Conservation (phyloP, 2,329 filamentous ascomycete genomes). For the Alternaria sp. region DNA sequence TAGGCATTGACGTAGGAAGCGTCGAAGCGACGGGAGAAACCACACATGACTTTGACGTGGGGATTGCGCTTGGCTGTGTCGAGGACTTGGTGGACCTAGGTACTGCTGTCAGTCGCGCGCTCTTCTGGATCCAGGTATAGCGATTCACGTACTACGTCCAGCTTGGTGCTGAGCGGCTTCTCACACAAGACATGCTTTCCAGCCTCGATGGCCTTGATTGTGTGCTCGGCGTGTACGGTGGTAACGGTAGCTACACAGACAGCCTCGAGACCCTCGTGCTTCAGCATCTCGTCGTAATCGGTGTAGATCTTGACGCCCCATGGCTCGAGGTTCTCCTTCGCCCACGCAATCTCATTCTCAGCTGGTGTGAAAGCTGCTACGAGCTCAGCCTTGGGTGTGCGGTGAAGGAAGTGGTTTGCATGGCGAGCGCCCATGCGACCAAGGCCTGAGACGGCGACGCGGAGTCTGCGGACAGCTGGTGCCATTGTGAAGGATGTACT, state of each 20-base stretch:
- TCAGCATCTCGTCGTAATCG: slow-evolving; percentile 66
- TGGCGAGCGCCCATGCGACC: slow-evolving; percentile 62
- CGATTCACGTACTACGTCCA: slow-evolving; percentile 62
- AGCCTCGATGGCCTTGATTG: slow-evolving; percentile 64
- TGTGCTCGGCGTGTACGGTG: slow-evolving; percentile 65
- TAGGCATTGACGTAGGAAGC: slow-evolving; percentile 70
- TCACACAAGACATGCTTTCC: slow-evolving; percentile 67
- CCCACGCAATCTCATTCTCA: slow-evolving; percentile 58
- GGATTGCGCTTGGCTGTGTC: slow-evolving; percentile 65
- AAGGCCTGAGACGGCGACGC: slow-evolving; percentile 57
- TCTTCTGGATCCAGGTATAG: background rate
- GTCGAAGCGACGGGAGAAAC: slow-evolving; percentile 73
- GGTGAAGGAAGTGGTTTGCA: slow-evolving; percentile 58
- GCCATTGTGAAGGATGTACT: slow-evolving; percentile 38
- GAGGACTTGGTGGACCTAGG: slow-evolving; percentile 67
- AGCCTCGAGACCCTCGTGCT: slow-evolving; percentile 63
- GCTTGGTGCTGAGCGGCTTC: slow-evolving; percentile 67
- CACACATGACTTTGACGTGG: slow-evolving; percentile 71
- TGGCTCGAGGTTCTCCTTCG: slow-evolving; percentile 59
- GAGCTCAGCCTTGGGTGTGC: slow-evolving; percentile 57
- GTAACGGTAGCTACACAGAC: slow-evolving; percentile 65
- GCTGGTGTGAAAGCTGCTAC: slow-evolving; percentile 60
- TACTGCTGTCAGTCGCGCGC: background rate
- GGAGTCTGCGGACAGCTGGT: slow-evolving; percentile 51
- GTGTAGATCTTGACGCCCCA: slow-evolving; percentile 63